Evolutionary conservation across 495 filamentous ascomycete genomes (phyloP).

Genomic region (Cryomyces minteri): DNA sequence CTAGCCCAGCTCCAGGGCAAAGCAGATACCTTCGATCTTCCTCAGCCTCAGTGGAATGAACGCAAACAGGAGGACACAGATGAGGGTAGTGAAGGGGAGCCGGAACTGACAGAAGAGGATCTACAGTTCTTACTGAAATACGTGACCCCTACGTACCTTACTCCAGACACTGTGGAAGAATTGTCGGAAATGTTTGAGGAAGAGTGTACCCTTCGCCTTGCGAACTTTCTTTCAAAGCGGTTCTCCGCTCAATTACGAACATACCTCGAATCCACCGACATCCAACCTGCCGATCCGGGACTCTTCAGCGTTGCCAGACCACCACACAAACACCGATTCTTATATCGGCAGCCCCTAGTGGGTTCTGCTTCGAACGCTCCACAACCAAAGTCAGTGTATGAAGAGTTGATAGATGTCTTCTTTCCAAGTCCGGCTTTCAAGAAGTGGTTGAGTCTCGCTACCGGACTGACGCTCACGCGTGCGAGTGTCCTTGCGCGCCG

Average conservation of each 20-base stretch:
- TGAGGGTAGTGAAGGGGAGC: slow-evolving; percentile 21
- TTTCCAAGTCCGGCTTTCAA: slow-evolving; percentile 75
- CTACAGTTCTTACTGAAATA: slow-evolving; percentile 77
- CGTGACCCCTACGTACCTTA: slow-evolving; percentile 79
- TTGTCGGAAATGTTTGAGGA: slow-evolving; percentile 62
- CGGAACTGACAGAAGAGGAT: slow-evolving; percentile 52
- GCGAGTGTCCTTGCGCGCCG: slow-evolving; percentile 54
- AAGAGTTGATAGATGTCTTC: slow-evolving; percentile 57
- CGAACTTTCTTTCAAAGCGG: slow-evolving; percentile 56
- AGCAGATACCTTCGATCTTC: slow-evolving; percentile 69
- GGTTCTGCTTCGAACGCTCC: neutral
- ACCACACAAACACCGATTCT: slow-evolving; percentile 91
- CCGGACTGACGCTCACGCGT: slow-evolving; percentile 42
- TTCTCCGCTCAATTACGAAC: slow-evolving; percentile 49
- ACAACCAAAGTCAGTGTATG: slow-evolving; percentile 36
- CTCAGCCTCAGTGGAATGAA: slow-evolving; percentile 38
- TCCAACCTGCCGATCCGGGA: slow-evolving; percentile 18
- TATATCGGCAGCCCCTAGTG: slow-evolving; percentile 44
- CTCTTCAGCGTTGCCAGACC: slow-evolving; percentile 33
- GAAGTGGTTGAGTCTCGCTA: slow-evolving; percentile 73
- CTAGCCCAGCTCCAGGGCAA: slow-evolving; percentile 83
- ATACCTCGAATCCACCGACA: slow-evolving; percentile 49
- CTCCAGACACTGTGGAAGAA: slow-evolving; percentile 75
- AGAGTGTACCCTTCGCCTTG: slow-evolving; percentile 62
- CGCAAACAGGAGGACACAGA: slow-evolving; percentile 23